Conservation (phyloP, 2,329 filamentous ascomycete species). For the Pestalotiopsis sp. region DNA sequence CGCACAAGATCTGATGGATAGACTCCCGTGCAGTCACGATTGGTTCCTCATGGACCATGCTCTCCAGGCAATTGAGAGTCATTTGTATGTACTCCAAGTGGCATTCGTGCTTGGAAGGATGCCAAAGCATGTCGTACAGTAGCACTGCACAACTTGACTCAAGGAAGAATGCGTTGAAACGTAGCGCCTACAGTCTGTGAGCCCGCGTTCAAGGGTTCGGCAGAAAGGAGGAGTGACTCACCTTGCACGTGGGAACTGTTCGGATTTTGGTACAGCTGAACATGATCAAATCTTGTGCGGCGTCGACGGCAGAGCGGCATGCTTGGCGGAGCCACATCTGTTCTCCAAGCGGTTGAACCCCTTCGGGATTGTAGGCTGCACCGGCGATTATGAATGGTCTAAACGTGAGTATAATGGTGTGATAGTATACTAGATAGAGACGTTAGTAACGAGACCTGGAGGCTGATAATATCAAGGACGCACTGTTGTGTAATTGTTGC, state of each 20-base stretch:
- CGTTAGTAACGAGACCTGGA: neutral
- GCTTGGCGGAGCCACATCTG: conserved; percentile 32
- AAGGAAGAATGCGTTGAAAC: conserved; percentile 31
- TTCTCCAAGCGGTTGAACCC: conserved; percentile 10
- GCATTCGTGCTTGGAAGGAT: conserved; percentile 30
- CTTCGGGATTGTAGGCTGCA: conserved; percentile 15
- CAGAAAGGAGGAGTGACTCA: neutral
- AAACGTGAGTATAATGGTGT: conserved; percentile 24
- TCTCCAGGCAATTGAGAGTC: conserved; percentile 24
- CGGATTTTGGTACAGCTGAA: conserved; percentile 19
- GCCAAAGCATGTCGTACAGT: conserved; percentile 29
- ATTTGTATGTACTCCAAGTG: conserved; percentile 30
- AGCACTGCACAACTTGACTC: conserved; percentile 31
- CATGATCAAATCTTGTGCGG: conserved; percentile 31
- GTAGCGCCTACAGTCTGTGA: neutral
- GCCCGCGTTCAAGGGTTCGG: no score
- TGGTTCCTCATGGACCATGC: conserved; percentile 24
- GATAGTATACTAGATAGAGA: conserved; percentile 20
- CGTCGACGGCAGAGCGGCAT: conserved; percentile 29
- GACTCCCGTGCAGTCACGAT: conserved; percentile 20
- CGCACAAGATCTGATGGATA: conserved; percentile 20
- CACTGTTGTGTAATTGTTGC: conserved; percentile 20
- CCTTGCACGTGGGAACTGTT: conserved; percentile 16
- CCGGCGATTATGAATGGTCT: conserved; percentile 28
- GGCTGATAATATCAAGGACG: neutral